These are phyloP conservation scores for Chaetomidium leptoderma DNA, from an alignment of 495 filamentous ascomycete genomes.

Conservation along the genomic window DNA sequence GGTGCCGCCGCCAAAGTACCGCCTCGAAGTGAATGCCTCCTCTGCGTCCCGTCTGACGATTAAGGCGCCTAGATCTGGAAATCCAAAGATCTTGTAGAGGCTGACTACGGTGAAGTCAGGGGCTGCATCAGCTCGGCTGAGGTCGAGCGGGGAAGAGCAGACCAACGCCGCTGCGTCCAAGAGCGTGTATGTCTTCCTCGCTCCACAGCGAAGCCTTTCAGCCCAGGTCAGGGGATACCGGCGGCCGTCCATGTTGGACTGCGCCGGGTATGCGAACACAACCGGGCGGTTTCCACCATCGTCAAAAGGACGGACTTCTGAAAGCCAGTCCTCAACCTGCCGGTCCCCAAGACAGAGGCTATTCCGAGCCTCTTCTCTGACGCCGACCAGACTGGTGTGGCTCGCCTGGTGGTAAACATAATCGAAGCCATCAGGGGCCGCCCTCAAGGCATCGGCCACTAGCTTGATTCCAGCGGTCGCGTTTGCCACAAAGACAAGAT, in stretches of 20 bases:
- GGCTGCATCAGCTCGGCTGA: constrained; percentile 55
- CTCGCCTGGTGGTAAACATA: constrained; percentile 80
- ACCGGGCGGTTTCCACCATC: constrained; percentile 22
- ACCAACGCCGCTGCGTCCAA: constrained; percentile 88
- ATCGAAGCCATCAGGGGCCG: constrained; percentile 61
- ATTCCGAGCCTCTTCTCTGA: constrained; percentile 63
- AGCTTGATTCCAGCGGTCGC: constrained; percentile 89
- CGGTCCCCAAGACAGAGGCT: constrained; percentile 64
- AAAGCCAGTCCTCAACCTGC: constrained; percentile 67
- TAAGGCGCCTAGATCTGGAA: constrained; percentile 84
- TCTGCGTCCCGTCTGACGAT: constrained; percentile 73
- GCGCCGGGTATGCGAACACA: constrained; percentile 81
- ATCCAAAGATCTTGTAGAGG: constrained; percentile 97
- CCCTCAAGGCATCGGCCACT: constrained; percentile 68
- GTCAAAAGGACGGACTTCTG: constrained; percentile 23
- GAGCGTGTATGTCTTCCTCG: constrained; percentile 57
- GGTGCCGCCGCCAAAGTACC: constrained; percentile 93
- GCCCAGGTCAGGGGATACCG: constrained; percentile 72
- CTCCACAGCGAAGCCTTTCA: constrained; percentile 41
- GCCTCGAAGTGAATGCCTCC: constrained; percentile 56
- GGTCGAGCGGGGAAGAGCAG: constrained; percentile 69
- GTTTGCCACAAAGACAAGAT: constrained; percentile 88
- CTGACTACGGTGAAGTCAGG: constrained; percentile 88
- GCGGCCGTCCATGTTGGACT: constrained; percentile 91
- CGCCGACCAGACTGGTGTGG: constrained; percentile 85